Conservation (phyloP, 176 grass and related monocot species). For the Pharus latifolius region DNA sequence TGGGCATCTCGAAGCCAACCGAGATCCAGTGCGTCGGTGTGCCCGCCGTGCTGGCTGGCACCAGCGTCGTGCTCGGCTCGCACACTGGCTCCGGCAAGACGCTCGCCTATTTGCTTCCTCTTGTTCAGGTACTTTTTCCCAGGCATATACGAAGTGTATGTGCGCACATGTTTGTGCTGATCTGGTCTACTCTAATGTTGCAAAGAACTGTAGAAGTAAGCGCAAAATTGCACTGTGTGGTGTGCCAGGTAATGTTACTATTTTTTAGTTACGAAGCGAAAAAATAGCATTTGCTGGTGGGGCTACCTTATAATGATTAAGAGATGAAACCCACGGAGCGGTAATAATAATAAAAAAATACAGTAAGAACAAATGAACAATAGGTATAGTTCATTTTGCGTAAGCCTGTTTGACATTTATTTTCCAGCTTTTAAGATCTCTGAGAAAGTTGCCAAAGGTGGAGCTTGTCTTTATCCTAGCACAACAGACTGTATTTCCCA, state of each 20-base stretch:
- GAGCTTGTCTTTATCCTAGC: background rate
- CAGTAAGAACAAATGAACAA: background rate
- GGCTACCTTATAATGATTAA: background rate
- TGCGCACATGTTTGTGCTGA: background rate
- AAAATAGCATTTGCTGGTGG: background rate
- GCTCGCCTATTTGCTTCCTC: slow-evolving; percentile 78
- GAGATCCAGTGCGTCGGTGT: slow-evolving; percentile 88
- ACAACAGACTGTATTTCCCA: background rate
- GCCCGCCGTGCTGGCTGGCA: slow-evolving; percentile 53
- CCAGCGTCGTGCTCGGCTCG: slow-evolving; percentile 78
- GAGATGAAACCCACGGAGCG: no score
- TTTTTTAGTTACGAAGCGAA: background rate
- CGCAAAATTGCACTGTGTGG: background rate
- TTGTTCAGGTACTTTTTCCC: slow-evolving; percentile 56
- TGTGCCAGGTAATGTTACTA: background rate
- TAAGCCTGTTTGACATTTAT: no score
- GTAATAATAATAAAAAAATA: no score
- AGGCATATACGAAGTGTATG: background rate
- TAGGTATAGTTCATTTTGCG: background rate
- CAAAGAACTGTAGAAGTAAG: background rate
- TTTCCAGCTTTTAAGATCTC: background rate
- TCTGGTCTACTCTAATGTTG: background rate
- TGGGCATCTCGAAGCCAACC: slow-evolving; percentile 65
- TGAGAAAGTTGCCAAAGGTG: background rate
- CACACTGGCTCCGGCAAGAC: slow-evolving; percentile 98